A percentile compares a stretch with the other conserved stretches of the same genome.
These are phyloP conservation scores for Ehretia macrophylla DNA, from an alignment of 257 asterid species.

Conservation along the genomic window DNA sequence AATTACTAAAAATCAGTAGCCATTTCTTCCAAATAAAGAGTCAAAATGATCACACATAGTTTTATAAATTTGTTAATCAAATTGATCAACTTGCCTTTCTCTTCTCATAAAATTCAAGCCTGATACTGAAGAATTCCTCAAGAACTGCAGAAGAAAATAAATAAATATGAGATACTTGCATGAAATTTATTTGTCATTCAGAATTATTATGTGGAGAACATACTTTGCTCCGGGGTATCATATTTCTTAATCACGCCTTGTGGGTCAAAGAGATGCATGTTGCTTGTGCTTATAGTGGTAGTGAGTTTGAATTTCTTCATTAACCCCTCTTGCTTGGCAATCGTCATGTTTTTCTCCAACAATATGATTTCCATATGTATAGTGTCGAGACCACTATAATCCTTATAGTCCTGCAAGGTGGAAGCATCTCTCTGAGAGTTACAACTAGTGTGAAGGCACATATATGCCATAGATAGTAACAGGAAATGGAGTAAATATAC, in stretches of 20 bases:
- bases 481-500: conserved; percentile 23
- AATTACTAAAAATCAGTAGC: background rate
- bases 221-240: conserved; percentile 94
- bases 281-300: conserved; percentile 66
- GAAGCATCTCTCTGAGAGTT: background rate
- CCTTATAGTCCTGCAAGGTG: conserved; percentile 52
- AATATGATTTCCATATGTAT: conserved; percentile 57
- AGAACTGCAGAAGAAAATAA: conserved; percentile 58
- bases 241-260: conserved; percentile 81
- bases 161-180: background rate
- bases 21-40: background rate
- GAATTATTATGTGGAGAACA: conserved; percentile 6
- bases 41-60: background rate
- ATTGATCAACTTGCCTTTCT: conserved; percentile 55
- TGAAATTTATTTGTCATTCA: background rate
- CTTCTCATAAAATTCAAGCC: conserved; percentile 79
- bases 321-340: conserved; percentile 70
- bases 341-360: conserved; percentile 50
- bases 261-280: conserved; percentile 94
- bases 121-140: conserved; percentile 71
- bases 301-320: conserved; percentile 78
- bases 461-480: background rate
- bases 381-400: conserved; percentile 59
- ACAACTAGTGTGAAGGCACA: background rate
- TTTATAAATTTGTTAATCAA: background rate